Evolutionary conservation across 2,329 filamentous ascomycete genomes (phyloP).

Genomic region (Alternaria consortialis): DNA sequence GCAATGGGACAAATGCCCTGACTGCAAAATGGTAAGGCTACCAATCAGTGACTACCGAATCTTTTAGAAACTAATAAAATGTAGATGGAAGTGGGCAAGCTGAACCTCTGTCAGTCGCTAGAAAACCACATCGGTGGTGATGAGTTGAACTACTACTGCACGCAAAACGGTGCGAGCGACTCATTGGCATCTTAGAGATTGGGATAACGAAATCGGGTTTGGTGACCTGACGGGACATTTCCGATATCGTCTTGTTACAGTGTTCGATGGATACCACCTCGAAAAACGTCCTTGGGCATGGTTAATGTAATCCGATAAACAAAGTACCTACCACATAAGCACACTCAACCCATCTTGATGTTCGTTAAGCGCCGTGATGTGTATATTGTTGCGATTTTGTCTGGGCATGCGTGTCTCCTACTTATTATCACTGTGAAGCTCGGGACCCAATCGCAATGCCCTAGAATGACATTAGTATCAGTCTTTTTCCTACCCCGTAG

Average conservation of each 20-base stretch:
- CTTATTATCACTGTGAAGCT: too few relatives aligned
- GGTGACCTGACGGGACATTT: background rate
- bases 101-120: conserved; percentile 33
- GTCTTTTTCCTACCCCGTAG: background rate
- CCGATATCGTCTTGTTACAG: background rate
- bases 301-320: background rate
- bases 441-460: too few relatives aligned
- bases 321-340: background rate
- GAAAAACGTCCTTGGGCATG: background rate
- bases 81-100: conserved; percentile 27
- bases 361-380: background rate
- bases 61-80: background rate
- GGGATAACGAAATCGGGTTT: background rate
- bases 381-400: background rate
- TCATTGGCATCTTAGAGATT: conserved; percentile 17
- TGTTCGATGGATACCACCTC: background rate
- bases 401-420: background rate
- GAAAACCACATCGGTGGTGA: conserved; percentile 41
- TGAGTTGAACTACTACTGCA: conserved; percentile 40
- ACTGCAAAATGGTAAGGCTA: conserved; percentile 35
- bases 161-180: conserved; percentile 27
- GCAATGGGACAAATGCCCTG: conserved; percentile 40
- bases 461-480: too few relatives aligned
- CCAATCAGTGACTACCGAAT: background rate
- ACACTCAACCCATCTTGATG: background rate